Percentiles rank a stretch among this genome's conserved stretches.
Conservation (phyloP, 2,329 filamentous ascomycete species). For the Thielaviopsis ethacetica region DNA sequence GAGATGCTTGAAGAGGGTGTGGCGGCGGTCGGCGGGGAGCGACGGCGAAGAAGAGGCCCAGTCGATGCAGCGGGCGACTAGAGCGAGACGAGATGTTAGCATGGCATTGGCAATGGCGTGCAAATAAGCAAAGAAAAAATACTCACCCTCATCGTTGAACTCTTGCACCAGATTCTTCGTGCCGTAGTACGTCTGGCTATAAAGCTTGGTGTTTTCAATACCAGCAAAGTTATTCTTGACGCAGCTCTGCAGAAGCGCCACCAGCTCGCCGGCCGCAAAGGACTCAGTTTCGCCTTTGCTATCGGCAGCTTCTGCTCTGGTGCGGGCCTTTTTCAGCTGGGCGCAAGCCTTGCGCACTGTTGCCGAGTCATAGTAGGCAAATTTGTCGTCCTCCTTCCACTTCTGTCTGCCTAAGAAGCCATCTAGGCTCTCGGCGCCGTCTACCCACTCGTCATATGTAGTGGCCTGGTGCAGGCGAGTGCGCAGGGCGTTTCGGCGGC, state of each 20-base stretch:
- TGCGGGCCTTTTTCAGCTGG: conserved; percentile 52
- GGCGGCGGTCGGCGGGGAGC: conserved; percentile 6
- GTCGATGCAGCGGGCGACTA: conserved; percentile 10
- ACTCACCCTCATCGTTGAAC: conserved; percentile 66
- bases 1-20: conserved; percentile 65
- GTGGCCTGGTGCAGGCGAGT: conserved; percentile 53
- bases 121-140: background rate
- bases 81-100: background rate
- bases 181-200: conserved; percentile 93
- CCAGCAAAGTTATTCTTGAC: conserved; percentile 97
- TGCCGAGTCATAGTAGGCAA: conserved; percentile 73
- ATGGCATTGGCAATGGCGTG: background rate
- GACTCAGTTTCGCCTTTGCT: conserved; percentile 19
- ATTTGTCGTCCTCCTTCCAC: conserved; percentile 67
- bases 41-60: conserved; percentile 9
- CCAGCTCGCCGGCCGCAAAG: conserved; percentile 43
- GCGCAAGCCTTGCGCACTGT: conserved; percentile 64
- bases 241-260: conserved; percentile 66
- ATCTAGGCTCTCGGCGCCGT: conserved; percentile 65
- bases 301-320: conserved; percentile 37
- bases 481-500: conserved; percentile 55
- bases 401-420: conserved; percentile 60
- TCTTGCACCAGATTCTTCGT: conserved; percentile 90
- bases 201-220: conserved; percentile 83
- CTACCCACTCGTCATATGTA: conserved; percentile 71